phyloP scores from a whole-genome alignment of 1,284 basidiomycete genomes.

The Pterula multifida region DNA sequence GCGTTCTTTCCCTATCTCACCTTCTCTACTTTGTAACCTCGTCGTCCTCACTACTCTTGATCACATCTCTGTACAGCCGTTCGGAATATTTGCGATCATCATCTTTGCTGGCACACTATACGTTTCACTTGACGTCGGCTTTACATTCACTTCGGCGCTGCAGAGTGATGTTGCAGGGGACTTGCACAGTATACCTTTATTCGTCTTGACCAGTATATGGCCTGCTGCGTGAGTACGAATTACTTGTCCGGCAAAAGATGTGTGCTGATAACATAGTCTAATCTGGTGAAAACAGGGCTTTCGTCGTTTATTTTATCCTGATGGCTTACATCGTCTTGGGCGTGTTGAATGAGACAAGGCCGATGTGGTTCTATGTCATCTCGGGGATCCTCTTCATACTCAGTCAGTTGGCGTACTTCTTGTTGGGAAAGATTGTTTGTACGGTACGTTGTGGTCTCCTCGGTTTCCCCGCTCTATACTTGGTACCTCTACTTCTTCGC shows the following conservation, averaged over 20 bases:
- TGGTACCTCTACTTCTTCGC: background rate
- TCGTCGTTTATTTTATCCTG: constrained; percentile 50
- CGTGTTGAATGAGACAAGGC: constrained; percentile 59
- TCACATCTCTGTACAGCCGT: constrained; percentile 32
- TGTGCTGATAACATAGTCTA: constrained; percentile 3
- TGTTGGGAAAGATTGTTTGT: constrained; percentile 68
- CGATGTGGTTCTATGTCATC: constrained; percentile 59
- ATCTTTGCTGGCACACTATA: constrained; percentile 67
- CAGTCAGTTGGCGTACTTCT: constrained; percentile 67
- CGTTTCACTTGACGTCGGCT: constrained; percentile 66
- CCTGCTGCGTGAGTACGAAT: constrained; percentile 60
- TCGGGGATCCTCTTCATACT: constrained; percentile 60
- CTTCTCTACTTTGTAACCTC: constrained; percentile 1
- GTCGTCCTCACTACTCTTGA: constrained; percentile 2
- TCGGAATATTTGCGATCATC: constrained; percentile 42
- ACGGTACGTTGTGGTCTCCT: constrained; percentile 43
- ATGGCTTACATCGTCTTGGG: constrained; percentile 70
- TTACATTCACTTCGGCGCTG: constrained; percentile 37
- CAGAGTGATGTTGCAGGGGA: constrained; percentile 29
- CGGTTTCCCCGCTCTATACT: background rate
- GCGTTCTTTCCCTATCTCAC: background rate
- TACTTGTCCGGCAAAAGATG: background rate
- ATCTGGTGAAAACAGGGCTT: constrained; percentile 32
- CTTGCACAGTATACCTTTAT: constrained; percentile 57
- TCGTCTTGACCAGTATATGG: constrained; percentile 76